Conservation (phyloP, 2,329 filamentous ascomycete genomes). For the Neofusicoccum parvum region DNA sequence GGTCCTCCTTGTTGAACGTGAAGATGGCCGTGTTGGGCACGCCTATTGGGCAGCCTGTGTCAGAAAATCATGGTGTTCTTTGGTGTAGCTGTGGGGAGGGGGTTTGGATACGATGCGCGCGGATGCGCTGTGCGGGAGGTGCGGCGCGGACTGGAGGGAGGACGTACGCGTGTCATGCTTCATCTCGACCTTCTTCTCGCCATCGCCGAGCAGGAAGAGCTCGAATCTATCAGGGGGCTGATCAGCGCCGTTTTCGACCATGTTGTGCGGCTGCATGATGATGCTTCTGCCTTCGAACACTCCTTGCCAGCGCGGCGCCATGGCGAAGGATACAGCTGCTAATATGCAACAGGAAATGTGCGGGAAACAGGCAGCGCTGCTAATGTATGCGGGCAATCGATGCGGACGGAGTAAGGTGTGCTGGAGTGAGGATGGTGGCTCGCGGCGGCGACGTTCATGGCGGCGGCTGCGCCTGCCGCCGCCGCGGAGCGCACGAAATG, state of each 20-base stretch:
- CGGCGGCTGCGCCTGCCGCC: not conserved
- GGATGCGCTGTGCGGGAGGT: not conserved
- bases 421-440: conserved; percentile 4
- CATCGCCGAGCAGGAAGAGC: conserved; percentile 82
- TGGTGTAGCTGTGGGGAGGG: not conserved
- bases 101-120: not conserved
- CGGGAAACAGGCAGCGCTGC: not conserved
- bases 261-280: not conserved
- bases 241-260: conserved; percentile 16
- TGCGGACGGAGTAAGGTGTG: not conserved
- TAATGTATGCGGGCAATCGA: not conserved
- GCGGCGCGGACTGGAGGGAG: not conserved
- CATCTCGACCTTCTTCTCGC: conserved; percentile 91
- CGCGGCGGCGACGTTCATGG: not conserved
- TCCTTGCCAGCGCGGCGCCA: too few relatives aligned
- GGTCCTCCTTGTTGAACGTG: conserved; percentile 93
- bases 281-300: too few relatives aligned
- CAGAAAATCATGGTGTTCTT: not conserved
- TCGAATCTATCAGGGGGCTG: conserved; percentile 69
- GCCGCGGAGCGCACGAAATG: not conserved
- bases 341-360: not conserved
- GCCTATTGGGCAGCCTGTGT: conserved; percentile 52
- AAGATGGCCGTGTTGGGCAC: conserved; percentile 96
- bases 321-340: not conserved
- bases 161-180: conserved; percentile 82